Evolutionary conservation across 495 filamentous ascomycete genomes (phyloP), one percentile per base, ranked within the genome.

Genomic region (Neurospora sp.): DNA sequence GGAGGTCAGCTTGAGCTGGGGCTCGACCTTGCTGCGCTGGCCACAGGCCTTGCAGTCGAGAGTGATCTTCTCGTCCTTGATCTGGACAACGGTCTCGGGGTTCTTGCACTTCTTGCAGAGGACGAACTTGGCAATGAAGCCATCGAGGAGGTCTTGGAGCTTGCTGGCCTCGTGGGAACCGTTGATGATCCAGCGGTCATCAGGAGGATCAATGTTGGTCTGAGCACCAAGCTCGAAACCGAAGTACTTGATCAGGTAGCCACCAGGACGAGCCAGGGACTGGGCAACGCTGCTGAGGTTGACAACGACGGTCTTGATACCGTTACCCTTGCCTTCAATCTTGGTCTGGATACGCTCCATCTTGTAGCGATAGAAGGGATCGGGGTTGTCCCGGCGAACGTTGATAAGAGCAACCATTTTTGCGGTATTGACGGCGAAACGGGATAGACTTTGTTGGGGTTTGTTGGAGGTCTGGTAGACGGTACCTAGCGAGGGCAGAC

Each of bases 51-150:
- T 99, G 91, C 96, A 99, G 85, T 99, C 96, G 76, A 98, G 89
- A 71, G 90, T 78, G 79, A 99, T 99, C 77, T 86, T 87, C 48
- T 92, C 94, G 74, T 97, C 93, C 83, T 97, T 97, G 87, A 97
- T 93, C 78, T 91, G 87, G 78, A 97, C 92, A 73, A 94, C 95
- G 75, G 96, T 99, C 86, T 99, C 96, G 39, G 96, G 96, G 82
- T 99, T 99, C 89, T 97, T 97, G 91, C 96, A 99, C 83, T 96
- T 94, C 88, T 96, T 95, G 92, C 96, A 99, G 71, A 99, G 93
- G 76, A 99, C 96, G 75, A 98, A 99, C 84, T 93, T 97, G 86
- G 88, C 86, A 82, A 99, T 99, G 89, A 98, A 99, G 68, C 94
- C 94, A 79, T 98, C 96, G 38, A 99, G 92, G 76, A 97, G 94